Base-by-base conservation (phyloP, 176 grass and related monocot genomes). In the Coix lacrymajobi region DNA sequence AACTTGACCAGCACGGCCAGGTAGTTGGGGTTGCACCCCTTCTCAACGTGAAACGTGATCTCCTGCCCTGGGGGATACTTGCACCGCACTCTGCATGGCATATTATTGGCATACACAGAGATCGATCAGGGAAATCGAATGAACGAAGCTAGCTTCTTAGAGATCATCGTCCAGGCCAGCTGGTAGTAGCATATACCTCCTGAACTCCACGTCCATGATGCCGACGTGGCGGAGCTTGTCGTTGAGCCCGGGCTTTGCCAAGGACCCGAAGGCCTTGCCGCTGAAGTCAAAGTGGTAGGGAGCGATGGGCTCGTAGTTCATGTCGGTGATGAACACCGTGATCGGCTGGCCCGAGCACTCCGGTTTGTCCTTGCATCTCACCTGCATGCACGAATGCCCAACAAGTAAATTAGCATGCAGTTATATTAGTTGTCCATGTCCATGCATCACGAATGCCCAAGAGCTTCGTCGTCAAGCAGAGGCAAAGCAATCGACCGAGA, bases 221-320 rank as follows among this genome's bases (percentile, higher is more conserved):
- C 94, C 94, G 40, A 83, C 62, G 14, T 87, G 68, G 1, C 92
- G 87, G 52, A 97, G 90, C 32, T 82, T 39, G 61, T 91, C 74
- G 28, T 38, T 77, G 13, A 56, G 45, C 0, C 94, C 92, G 19
- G 92, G 80, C 64, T 13, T 25, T 3, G 88, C 80, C 92, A 97
- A 73, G 67, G 85, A 29, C 33, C 94, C 94, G 65, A 97, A 94
- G 12, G 94, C 79, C 12, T 34, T 90, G 58, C 92, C 92, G 64
- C 85, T 81, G 44, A 97, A 79, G 87, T 94, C 94, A 70, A 97
- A 87, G n/a, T n/a, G 94, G 85, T 81, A 93, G 13, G 92, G 73
- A 3, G 80, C 73, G 60, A 90, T 62, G n/a, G 77, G 89, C 4
- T 85, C 92, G 52, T 91, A 91, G 69, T 93, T 94, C 80, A 82